These are phyloP conservation scores for Termitomyces sp. DNA, from an alignment of 768 basidiomycete genomes.

Conservation along the genomic window DNA sequence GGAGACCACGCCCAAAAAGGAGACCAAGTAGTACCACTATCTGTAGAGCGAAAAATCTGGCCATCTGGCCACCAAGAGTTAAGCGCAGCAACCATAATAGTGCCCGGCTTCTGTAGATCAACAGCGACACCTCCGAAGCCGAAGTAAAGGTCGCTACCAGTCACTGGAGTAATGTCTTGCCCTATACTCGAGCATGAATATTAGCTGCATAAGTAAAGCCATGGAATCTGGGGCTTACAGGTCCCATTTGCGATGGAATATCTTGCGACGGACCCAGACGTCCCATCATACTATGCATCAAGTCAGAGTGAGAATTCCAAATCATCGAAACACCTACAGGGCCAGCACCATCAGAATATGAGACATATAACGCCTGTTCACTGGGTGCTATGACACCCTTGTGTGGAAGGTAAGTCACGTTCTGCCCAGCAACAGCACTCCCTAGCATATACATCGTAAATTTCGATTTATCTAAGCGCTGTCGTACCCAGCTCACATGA, in stretches of 20 bases:
- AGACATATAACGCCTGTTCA: conserved; percentile 53
- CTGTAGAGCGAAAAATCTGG: conserved; percentile 55
- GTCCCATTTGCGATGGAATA: conserved; percentile 47
- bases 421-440: conserved; percentile 52
- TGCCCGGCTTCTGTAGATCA: conserved; percentile 55
- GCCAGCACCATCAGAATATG: conserved; percentile 58
- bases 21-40: conserved; percentile 56
- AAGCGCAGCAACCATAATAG: conserved; percentile 62
- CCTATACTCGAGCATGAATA: conserved; percentile 20
- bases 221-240: conserved; percentile 22
- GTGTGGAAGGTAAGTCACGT: conserved; percentile 54
- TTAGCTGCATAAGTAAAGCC: neutral
- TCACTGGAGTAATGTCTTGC: conserved; percentile 60
- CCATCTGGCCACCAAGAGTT: conserved; percentile 65
- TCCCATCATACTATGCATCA: conserved; percentile 44
- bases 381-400: conserved; percentile 58
- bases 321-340: conserved; percentile 28
- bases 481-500: conserved; percentile 36
- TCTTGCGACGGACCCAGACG: conserved; percentile 40
- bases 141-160: conserved; percentile 52
- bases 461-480: neutral
- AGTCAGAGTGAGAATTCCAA: neutral
- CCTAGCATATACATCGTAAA: conserved; percentile 24
- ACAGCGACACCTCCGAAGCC: conserved; percentile 60
- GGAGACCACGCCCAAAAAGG: conserved; percentile 49